Base-by-base conservation (phyloP, 2,329 filamentous ascomycete genomes). In the Diaporthe humulicola region DNA sequence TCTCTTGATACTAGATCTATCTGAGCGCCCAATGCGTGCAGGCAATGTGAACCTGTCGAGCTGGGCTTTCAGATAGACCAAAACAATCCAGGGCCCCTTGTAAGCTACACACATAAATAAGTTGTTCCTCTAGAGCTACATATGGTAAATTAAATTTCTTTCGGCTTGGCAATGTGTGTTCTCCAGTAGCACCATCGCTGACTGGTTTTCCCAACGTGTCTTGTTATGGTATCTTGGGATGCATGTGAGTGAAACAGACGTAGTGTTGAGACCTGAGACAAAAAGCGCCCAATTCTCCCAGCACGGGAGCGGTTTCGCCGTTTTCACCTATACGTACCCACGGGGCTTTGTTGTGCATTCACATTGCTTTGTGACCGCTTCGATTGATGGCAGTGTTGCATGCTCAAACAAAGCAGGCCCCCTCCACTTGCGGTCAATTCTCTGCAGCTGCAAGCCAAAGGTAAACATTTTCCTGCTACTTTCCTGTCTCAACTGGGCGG, bases 301-400 rank as follows among this genome's bases (percentile, higher is more conserved):
- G 48, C 33, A 45, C 42, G 61, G 61, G 12, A 52, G 61, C 14
- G 22, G 22, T 12, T 52, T 67, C 30, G 61, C 61, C 61, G 61
- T 67, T 67, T 67, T 50, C 61, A 50, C 42, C 17, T 48, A 0
- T 38, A 30, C 1, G 12, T 3, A 19, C 12, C 3, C 61, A 17
- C 30, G 2, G 1, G 28, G 28, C 61, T 67, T 67, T 67, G 61
- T 52, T 7, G 2, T 28, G 2, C 12, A 19, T 19, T 33, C 6
- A 19, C 8, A 25, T 50, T 25, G 61, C 61, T 50, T 67, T 67
- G 61, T 67, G 30, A 22, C 30, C 22, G 28, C 28, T 12, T 36
- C 28, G 28, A 64, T 33, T 64, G 25, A 14, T 15, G 28, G n/a
- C 60, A n/a, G n/a, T 48, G 40, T 10, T 19, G 19, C 42, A 36